Evolutionary conservation across 352 stramenopile genomes (phyloP).

Genomic region (Phytophthora parvispora): DNA sequence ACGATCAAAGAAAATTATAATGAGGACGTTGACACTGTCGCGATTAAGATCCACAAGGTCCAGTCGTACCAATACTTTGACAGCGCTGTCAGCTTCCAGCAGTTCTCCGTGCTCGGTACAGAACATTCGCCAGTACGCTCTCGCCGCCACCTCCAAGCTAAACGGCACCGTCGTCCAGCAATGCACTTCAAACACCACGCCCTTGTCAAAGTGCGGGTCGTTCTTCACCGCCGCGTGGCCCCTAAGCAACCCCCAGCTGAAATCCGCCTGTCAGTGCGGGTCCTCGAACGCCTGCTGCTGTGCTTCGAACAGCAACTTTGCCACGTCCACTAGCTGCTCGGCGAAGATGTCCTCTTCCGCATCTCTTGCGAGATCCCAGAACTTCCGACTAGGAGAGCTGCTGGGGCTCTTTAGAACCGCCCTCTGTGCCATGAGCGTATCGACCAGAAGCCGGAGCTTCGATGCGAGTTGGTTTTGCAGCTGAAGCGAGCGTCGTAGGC

Average conservation of each 20-base stretch:
- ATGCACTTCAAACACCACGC: constrained; percentile 16
- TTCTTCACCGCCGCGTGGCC: background rate
- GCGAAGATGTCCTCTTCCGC: constrained; percentile 12
- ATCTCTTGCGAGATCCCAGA: constrained; percentile 7
- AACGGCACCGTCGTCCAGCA: constrained; percentile 22
- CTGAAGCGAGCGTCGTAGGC: background rate
- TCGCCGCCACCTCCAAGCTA: constrained; percentile 14
- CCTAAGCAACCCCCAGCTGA: constrained; percentile 3
- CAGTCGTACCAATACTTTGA: constrained; percentile 8
- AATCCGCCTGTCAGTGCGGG: background rate
- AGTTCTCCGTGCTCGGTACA: constrained; percentile 6
- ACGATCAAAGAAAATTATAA: background rate
- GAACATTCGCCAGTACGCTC: constrained; percentile 29
- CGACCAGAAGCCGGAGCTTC: background rate
- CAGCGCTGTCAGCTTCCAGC: background rate
- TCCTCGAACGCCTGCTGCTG: background rate
- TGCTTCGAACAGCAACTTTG: background rate
- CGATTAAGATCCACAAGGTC: background rate
- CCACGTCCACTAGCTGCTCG: constrained; percentile 8
- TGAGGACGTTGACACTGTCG: background rate
- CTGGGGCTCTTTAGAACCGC: no score
- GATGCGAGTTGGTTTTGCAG: background rate
- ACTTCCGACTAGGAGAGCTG: no score
- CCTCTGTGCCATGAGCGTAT: no score
- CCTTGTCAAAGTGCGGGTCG: background rate